Evolutionary conservation across 768 basidiomycete genomes (phyloP).

Genomic region (Boletus rubropictus): DNA sequence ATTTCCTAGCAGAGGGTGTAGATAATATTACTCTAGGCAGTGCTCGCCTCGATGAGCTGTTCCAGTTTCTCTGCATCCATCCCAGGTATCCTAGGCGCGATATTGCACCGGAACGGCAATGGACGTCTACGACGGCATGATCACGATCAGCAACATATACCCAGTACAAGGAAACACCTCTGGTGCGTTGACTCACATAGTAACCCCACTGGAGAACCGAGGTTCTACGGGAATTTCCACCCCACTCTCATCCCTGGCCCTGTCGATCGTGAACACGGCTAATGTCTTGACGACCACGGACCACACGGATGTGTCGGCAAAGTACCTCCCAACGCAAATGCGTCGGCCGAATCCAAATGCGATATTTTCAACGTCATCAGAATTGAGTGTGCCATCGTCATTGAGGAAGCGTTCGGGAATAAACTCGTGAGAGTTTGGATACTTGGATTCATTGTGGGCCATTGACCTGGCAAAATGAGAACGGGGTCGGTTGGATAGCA

Average conservation of each 20-base stretch:
- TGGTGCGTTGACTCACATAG: slow-evolving; percentile 8
- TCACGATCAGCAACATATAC: background rate
- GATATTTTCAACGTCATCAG: slow-evolving; percentile 7
- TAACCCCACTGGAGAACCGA: background rate
- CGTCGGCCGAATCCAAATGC: slow-evolving; percentile 28
- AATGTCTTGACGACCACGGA: slow-evolving; percentile 17
- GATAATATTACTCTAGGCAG: slow-evolving; percentile 1
- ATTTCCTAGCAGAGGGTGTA: background rate
- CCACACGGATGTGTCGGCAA: slow-evolving; percentile 24
- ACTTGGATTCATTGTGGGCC: slow-evolving; percentile 27
- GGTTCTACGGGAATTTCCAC: slow-evolving; percentile 17
- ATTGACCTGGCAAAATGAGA: slow-evolving; percentile 16
- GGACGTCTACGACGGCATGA: slow-evolving; percentile 5
- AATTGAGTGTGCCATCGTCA: slow-evolving; percentile 16
- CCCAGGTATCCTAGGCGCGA: slow-evolving; percentile 5
- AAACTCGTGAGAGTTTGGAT: slow-evolving; percentile 34
- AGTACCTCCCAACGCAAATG: slow-evolving; percentile 27
- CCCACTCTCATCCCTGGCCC: slow-evolving; percentile 16
- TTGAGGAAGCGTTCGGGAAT: slow-evolving; percentile 38
- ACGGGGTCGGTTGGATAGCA: background rate
- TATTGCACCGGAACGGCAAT: slow-evolving; percentile 14
- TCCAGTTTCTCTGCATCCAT: slow-evolving; percentile 8
- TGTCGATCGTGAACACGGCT: slow-evolving; percentile 15
- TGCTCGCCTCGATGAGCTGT: slow-evolving; percentile 11
- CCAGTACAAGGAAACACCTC: background rate